Percentiles rank a stretch among this genome's conserved stretches.
These are phyloP conservation scores for Inonotus obliquus DNA, from an alignment of 1,284 basidiomycete genomes.

Conservation along the genomic window DNA sequence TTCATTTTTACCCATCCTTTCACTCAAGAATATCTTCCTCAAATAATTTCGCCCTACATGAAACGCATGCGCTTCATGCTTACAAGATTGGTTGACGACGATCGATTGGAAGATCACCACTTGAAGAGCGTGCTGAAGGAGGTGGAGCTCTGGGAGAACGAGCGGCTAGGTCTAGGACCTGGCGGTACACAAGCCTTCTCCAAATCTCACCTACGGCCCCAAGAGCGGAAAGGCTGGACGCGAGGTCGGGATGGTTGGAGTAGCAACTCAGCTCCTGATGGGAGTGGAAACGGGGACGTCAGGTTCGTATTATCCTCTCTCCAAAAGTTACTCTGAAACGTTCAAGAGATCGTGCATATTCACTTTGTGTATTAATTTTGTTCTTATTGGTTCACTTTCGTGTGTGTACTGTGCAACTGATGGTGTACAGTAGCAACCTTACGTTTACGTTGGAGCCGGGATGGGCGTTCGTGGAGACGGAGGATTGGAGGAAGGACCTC, in stretches of 20 bases:
- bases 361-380: background rate
- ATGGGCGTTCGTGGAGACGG: slow-evolving; percentile 68
- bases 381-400: background rate
- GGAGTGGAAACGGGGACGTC: slow-evolving; percentile 40
- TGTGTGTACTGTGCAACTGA: slow-evolving; percentile 1
- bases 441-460: slow-evolving; percentile 66
- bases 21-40: slow-evolving; percentile 30
- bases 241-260: slow-evolving; percentile 70
- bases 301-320: slow-evolving; percentile 43
- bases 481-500: slow-evolving; percentile 69
- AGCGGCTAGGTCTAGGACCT: slow-evolving; percentile 41
- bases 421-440: slow-evolving; percentile 60
- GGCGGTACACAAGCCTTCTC: slow-evolving; percentile 42
- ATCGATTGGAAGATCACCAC: slow-evolving; percentile 54
- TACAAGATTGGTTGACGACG: slow-evolving; percentile 53
- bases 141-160: slow-evolving; percentile 77
- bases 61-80: slow-evolving; percentile 26
- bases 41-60: slow-evolving; percentile 25
- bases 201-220: slow-evolving; percentile 48
- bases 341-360: background rate
- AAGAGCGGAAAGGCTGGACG: slow-evolving; percentile 64
- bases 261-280: slow-evolving; percentile 39
- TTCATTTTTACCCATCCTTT: slow-evolving; percentile 52
- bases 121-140: slow-evolving; percentile 59
- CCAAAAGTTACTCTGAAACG: background rate